Base-by-base conservation (phyloP, 257 asterid species). In the Primulina tabacum region DNA sequence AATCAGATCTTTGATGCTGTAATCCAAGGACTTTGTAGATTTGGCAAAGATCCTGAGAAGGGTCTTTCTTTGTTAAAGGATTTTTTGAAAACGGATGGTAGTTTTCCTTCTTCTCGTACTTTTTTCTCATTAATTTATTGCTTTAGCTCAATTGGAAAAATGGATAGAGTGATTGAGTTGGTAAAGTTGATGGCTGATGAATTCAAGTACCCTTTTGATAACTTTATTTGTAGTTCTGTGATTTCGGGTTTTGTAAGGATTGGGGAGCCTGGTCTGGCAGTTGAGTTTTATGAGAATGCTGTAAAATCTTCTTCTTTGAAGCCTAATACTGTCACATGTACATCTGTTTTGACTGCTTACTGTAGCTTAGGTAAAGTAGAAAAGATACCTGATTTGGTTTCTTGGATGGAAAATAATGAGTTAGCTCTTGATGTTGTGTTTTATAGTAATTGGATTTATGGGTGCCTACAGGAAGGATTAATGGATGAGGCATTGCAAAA, bases 171-270 rank as follows among this genome's bases (percentile, higher is more conserved):
- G 24, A 79, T 85, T 71, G 87, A 89, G 76, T 84, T 86, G 78
- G 75, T 92, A 55, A 83, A 81, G 71, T 73, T 87, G 72, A 86
- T 86, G 89, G 72, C 77, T 60, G 82, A 73, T 65, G 87, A 65
- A 81, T 72, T 78, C 60, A 80, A 73, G 40, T 87, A 74, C 77
- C 92, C 90, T 69, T 86, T 83, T 71, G 80, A 83, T 75, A 89
- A 92, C 81, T 86, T 75, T 80, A 87, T 87, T 6, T 84, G 87
- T 66, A 92, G 92, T 73, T 85, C 88, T 77, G 97, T 87, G 80
- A 82, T 92, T 82, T 80, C 82, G 69, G 96, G 95, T 26, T 87
- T 84, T 73, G 66, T 83, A 79, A 82, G 86, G 76, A 80, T 82
- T 78, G 90, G 96, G 76, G 84, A 89, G 80, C 84, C 95, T 68